Evolutionary conservation across 345 rosid species (phyloP), one percentile per base, ranked within the genome.

Genomic region (Brassica carinata): DNA sequence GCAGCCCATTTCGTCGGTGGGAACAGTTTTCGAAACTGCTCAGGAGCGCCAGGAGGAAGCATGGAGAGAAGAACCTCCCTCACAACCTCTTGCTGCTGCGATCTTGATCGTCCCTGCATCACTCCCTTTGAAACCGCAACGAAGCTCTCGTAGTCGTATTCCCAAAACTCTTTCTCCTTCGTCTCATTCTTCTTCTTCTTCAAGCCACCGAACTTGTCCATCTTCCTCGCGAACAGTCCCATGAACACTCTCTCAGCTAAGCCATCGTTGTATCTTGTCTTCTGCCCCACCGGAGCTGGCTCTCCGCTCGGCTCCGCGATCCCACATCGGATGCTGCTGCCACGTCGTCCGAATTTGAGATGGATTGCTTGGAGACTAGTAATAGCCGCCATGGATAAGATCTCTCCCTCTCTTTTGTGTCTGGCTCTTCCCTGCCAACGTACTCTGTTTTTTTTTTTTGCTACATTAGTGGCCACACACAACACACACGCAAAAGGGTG

Each of bases 1-100:
- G 89, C 96, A 5, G 98, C 96, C 99, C 98, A 96, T 77, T 84
- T 92, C 34, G 99, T 90, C 7, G 97, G 94, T 4, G 99, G 99
- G 85, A 96, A 96, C 75, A 95, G 71, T 82, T 93, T 91, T 82
- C 87, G 79, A 70, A 95, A 93, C 98, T 95, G 98, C n/a, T 88
- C 87, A 15, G 98, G 99, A 7, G 99, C 98, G 30, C 98, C 98
- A 2, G 97, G 97, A 53, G 99, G 96, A 29, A 93, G 92, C 98
- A 95, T 90, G 31, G 98, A 95, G 80, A 95, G 76, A 82, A 96
- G 91, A 76, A 96, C 96, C 76, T 96, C 91, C 13, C 97, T 87
- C 61, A 95, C 99, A 8, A 85, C 99, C 78, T 91, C 84, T 80
- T 95, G 96, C 75, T 95, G 98, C 88, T 89, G 90, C 15, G 31